phyloP scores from a whole-genome alignment of 495 filamentous ascomycete genomes.

The Corynascus novoguineensis region DNA sequence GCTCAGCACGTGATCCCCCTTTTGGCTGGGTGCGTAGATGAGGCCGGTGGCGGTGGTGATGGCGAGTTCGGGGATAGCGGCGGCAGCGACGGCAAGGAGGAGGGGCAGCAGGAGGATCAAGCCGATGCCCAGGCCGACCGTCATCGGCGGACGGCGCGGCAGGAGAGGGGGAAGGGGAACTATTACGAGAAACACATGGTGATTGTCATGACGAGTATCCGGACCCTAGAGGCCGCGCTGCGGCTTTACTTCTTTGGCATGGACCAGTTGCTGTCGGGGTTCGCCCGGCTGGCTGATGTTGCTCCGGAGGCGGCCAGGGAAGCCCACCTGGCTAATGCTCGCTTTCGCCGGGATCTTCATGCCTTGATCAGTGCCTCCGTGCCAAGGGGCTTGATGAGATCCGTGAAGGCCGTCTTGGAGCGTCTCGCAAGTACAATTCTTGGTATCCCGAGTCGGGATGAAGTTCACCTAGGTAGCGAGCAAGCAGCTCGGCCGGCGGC shows the following conservation, averaged over 20 bases:
- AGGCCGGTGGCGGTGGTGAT: slow-evolving; percentile 4
- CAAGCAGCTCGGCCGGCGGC: slow-evolving; percentile 18
- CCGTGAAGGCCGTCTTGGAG: slow-evolving; percentile 50
- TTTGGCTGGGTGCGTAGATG: slow-evolving; percentile 34
- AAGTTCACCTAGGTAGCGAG: slow-evolving; percentile 11
- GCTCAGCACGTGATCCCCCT: slow-evolving; percentile 47
- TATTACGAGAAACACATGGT: slow-evolving; percentile 35
- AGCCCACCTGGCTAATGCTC: slow-evolving; percentile 37
- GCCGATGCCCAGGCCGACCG: not conserved
- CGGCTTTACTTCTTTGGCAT: slow-evolving; percentile 46
- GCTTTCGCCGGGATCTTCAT: slow-evolving; percentile 57
- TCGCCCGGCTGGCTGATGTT: slow-evolving; percentile 19
- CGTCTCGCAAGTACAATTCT: slow-evolving; percentile 52
- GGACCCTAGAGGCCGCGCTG: slow-evolving; percentile 46
- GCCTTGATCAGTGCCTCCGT: slow-evolving; percentile 62
- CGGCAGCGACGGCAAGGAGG: not conserved
- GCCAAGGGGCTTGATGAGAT: slow-evolving; percentile 47
- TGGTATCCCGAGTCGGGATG: slow-evolving; percentile 39
- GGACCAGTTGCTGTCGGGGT: slow-evolving; percentile 38
- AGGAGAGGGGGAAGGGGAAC: slow-evolving; percentile 6
- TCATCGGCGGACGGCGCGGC: not conserved
- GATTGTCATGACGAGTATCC: slow-evolving; percentile 42
- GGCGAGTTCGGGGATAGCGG: slow-evolving; percentile 6
- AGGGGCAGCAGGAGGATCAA: not conserved
- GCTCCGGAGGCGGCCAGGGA: slow-evolving; percentile 19